Evolutionary conservation across 2,329 filamentous ascomycete genomes (phyloP), one percentile per base, ranked within the genome.

Genomic region (Metarhizium anisopliae): DNA sequence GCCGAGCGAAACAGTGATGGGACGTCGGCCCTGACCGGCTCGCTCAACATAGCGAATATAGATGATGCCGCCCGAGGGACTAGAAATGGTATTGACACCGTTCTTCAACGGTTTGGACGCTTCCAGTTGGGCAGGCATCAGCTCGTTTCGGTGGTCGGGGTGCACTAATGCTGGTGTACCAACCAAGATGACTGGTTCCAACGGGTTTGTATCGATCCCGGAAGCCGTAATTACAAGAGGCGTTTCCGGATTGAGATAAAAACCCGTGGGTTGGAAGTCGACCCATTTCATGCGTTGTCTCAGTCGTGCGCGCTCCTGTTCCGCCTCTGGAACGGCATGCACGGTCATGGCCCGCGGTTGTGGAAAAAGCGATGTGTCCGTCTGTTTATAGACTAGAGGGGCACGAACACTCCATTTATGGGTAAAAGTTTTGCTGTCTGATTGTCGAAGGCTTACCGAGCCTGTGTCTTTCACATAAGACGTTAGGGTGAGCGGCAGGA

Each of bases 11-110:
- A 58, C 4, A n/a, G 50, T 53, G 18, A 59, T 25, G 1, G 57
- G 52, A 2, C n/a, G 18, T 7, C 4, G 7, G 1, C 20, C 6
- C 29, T 47, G 30, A 2, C 14, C 40, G 14, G 13, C 6, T 14
- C 7, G 6, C 13, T 55, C 13, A 10, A 50, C 36, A 25, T 59
- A 55, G 3, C 50, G 55, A 36, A 59, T 50, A 20, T 59, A 59
- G 2, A 59, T 18, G 20, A 59, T 59, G 7, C 57, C 57, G 5
- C 53, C 57, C 7, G 20, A 2, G 1, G 2, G 5, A 14, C 20
- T n/a, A 2, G 30, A 14, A 10, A 59, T 38, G 0, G 2, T 18
- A 6, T 57, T 47, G 11, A 35, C n/a, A 1, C 53, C 57, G 20
- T 53, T n/a, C 1, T 32, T 2, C 1, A 55, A 20, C 8, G 40